phyloP scores from a whole-genome alignment of 208 protist species.

The Histomonas meleagridis region DNA sequence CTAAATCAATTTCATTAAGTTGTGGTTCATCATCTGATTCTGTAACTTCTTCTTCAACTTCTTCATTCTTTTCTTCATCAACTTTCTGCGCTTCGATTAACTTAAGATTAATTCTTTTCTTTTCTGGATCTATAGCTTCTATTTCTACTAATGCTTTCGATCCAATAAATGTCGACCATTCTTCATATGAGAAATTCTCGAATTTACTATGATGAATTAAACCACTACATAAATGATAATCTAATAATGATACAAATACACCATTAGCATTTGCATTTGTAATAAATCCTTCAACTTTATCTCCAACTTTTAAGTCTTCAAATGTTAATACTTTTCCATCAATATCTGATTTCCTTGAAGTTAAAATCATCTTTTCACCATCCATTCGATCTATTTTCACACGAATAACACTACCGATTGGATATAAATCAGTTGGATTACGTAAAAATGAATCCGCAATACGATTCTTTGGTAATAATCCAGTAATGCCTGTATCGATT shows the following conservation, averaged over 20 bases:
- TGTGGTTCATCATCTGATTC: background rate
- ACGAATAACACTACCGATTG: background rate
- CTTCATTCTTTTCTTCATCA: background rate
- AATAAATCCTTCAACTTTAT: background rate
- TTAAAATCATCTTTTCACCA: background rate
- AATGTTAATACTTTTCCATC: background rate
- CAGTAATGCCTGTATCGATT: background rate
- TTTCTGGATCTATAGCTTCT: background rate
- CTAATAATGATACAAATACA: background rate
- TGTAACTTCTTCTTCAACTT: too few species aligned
- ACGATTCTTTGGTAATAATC: background rate
- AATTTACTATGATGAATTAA: background rate
- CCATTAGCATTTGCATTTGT: background rate
- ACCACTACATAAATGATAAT: background rate
- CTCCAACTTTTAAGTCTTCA: constrained; percentile 1
- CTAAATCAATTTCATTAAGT: background rate
- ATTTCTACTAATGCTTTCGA: background rate
- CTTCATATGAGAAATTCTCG: background rate
- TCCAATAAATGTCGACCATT: background rate
- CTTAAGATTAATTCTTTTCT: background rate
- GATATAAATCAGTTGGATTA: background rate
- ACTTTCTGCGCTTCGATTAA: background rate
- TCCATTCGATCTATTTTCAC: background rate
- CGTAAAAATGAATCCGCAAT: background rate
- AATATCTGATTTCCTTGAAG: background rate